Base-by-base conservation (phyloP, 148 eudicot genomes). In the Rhododendron henanense region DNA sequence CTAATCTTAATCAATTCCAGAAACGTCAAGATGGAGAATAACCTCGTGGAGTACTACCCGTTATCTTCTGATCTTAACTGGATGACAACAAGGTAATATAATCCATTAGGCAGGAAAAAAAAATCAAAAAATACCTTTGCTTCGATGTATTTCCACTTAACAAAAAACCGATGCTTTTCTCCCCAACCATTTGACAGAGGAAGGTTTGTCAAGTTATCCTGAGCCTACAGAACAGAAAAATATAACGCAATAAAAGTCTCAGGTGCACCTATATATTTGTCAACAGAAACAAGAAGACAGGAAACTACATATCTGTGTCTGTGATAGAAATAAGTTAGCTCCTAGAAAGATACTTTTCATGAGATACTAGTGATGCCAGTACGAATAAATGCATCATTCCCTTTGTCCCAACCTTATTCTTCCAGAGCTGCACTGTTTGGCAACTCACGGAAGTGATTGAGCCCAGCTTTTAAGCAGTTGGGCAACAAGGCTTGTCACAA, bases 121-220 rank as follows among this genome's bases (percentile, higher is more conserved):
- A 16, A 59, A 61, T 71, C 10, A 79, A 83, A 65, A 51, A 44
- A 86, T 97, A 97, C 99, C 99, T 92, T 97, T 39, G 99, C 98
- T 93, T 97, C 99, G 71, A 92, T 84, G 87, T 94, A 89, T 90
- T 94, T 97, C 98, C 98, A 97, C 87, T 94, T 95, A 18, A 95
- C 89, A 84, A 92, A 95, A 63, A 93, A 89, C 84, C 86, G 92
- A 87, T 97, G 99, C 88, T 97, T 97, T 90, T 97, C 98, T 76
- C 99, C 99, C 98, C 98, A 97, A 25, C 98, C 99, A 90, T 97
- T 95, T 88, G 98, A 86, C 81, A 95, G 88, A 10, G 98, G 98
- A 86, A 93, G 94, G 87, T 94, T 95, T 92, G 90, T 93, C 84
- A 97, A 91, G 87, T 95, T 97, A 91, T 97, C 99, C 92, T 95